Conservation (phyloP, 306 rosid genomes). For the Hylodesmum podocarpum region DNA sequence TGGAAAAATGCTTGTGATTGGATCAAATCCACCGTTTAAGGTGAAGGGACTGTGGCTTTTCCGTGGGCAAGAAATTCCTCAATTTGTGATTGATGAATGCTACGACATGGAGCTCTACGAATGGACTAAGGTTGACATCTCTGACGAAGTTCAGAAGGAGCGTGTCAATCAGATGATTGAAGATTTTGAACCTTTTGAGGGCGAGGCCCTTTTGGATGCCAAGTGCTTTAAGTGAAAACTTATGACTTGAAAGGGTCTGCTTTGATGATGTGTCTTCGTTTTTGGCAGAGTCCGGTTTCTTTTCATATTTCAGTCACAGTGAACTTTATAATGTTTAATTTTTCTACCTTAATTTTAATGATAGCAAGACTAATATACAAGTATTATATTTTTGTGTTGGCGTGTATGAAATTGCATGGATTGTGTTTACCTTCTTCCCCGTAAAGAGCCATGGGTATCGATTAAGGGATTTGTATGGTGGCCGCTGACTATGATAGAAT, state of each 20-base stretch:
- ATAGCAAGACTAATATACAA: neutral
- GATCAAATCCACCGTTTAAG: conserved; percentile 72
- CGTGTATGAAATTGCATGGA: neutral
- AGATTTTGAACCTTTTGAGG: conserved; percentile 74
- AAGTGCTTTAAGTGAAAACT: conserved; percentile 69
- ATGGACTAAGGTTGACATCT: conserved; percentile 71
- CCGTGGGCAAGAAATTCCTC: conserved; percentile 78
- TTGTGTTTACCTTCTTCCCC: too few species aligned
- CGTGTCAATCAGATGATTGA: conserved; percentile 76
- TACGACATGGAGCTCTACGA: conserved; percentile 80
- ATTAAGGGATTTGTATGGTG: too few species aligned
- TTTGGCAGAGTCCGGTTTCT: conserved; percentile 21
- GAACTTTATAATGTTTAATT: neutral
- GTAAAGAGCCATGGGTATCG: too few species aligned
- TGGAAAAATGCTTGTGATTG: conserved; percentile 82
- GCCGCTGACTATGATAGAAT: too few species aligned
- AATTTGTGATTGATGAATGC: conserved; percentile 71
- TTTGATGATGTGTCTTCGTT: conserved; percentile 22
- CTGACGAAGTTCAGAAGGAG: conserved; percentile 71
- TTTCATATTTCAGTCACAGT: neutral
- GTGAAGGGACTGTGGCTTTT: conserved; percentile 91
- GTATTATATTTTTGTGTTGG: conserved; percentile 1
- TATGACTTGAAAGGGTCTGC: neutral
- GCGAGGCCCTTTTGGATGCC: conserved; percentile 69
- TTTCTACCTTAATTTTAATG: neutral